Base-by-base conservation (phyloP, 345 rosid genomes). In the Rhizophora apiculata region DNA sequence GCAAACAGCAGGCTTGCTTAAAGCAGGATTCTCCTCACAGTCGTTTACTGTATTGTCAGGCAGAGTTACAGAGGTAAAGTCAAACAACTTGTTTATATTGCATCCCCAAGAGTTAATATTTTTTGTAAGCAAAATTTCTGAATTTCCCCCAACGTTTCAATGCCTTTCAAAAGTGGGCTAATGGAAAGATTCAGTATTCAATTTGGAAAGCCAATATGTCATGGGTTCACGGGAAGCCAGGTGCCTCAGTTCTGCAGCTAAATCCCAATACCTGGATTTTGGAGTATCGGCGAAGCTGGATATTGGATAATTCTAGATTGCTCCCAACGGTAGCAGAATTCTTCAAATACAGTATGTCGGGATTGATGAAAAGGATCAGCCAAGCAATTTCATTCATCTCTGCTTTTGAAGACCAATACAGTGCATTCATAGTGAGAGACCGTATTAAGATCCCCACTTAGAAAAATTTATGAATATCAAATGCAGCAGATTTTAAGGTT, bases 251-350 rank as follows among this genome's bases (percentile, higher is more conserved):
- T 30, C 73, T 90, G 68, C 96, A 92, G 30, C 72, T 90, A 39
- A 96, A 88, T 79, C 90, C 91, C 26, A 85, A 81, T 54, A 88
- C 98, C 34, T 82, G 96, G 93, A 67, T 92, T 76, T 82, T 92
- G 57, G 96, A 92, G 87, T 90, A 95, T 37, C 69, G 69, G 18
- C 68, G 70, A 58, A 90, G 85, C 79, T 78, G 83, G 22, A 73
- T 78, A 29, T 64, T 79, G 68, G 88, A 87, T 21, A 74, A 79
- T 54, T 78, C 84, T 11, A 81, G 89, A 34, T 67, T 90, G 67
- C 65, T 83, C 63, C 71, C 88, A 52, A 58, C 82, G 30, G 59
- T 78, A 22, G 11, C 80, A 59, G 96, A 90, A 75, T 55, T 90
- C 43, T 66, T 83, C 67, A 84, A 64, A 55, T 36, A 67, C 71